Conservation (phyloP, 2,329 filamentous ascomycete genomes). For the Neofusicoccum ribis region DNA sequence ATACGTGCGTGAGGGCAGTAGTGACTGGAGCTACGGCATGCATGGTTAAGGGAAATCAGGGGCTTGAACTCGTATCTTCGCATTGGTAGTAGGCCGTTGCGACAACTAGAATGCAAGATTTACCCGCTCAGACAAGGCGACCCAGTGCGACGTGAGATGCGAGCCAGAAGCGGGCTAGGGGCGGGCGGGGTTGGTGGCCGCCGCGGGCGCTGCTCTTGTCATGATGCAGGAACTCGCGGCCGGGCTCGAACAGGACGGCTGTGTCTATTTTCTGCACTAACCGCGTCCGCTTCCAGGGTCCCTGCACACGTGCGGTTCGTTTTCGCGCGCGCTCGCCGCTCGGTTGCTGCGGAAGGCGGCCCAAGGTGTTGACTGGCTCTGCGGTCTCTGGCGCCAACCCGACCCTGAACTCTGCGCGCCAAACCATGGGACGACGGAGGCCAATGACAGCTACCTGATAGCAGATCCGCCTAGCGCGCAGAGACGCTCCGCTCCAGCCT, state of each 20-base stretch:
- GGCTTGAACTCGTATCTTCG: constrained; percentile 20
- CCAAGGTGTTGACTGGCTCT: not conserved
- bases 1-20: constrained; percentile 14
- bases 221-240: not conserved
- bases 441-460: constrained; percentile 5
- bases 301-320: not conserved
- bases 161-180: not conserved
- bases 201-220: not conserved
- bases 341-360: not conserved
- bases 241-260: not conserved
- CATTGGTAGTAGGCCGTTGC: constrained; percentile 20
- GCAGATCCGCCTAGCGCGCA: not conserved
- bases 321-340: not conserved
- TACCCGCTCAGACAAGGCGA: constrained; percentile 10
- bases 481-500: not conserved
- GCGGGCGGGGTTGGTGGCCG: not conserved
- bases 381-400: not conserved
- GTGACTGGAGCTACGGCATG: constrained; percentile 13
- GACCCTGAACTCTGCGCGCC: no score
- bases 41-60: constrained; percentile 13
- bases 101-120: constrained; percentile 21
- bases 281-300: not conserved
- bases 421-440: not conserved
- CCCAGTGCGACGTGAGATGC: not conserved
- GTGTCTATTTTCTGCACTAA: not conserved